A percentile compares a stretch with the other conserved stretches of the same genome.
Conservation (phyloP, 768 basidiomycete genomes). For the Xerocomus spinulosus region DNA sequence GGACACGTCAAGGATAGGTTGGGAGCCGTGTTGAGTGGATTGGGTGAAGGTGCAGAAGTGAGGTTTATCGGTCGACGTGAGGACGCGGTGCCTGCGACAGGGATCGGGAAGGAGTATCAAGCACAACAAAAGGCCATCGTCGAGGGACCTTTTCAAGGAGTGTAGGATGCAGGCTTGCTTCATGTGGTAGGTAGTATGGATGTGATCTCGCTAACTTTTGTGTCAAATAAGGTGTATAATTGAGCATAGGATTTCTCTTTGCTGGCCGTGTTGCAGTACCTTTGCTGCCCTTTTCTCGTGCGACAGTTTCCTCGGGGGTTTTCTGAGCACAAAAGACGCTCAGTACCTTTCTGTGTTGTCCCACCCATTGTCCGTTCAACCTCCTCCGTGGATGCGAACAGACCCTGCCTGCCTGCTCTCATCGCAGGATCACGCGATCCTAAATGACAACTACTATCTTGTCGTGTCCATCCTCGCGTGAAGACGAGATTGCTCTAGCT, state of each 20-base stretch:
- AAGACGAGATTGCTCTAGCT: too few relatives aligned
- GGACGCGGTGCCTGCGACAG: slow-evolving; percentile 74
- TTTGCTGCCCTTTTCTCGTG: too few relatives aligned
- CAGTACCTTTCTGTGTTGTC: too few relatives aligned
- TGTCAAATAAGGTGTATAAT: neutral
- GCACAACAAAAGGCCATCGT: slow-evolving; percentile 61
- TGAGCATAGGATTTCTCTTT: neutral
- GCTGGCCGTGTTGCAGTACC: too few relatives aligned
- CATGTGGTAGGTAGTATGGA: neutral
- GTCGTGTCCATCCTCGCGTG: too few relatives aligned
- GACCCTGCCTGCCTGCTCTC: too few relatives aligned
- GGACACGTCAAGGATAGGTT: slow-evolving; percentile 60
- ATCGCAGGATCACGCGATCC: too few relatives aligned
- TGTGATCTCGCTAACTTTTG: neutral
- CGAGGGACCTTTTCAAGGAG: slow-evolving; percentile 50
- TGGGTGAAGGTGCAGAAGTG: slow-evolving; percentile 35
- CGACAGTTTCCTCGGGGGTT: too few relatives aligned
- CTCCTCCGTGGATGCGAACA: too few relatives aligned
- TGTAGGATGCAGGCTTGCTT: slow-evolving; percentile 22
- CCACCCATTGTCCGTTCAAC: too few relatives aligned
- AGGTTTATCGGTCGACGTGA: slow-evolving; percentile 63
- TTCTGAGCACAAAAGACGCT: too few relatives aligned
- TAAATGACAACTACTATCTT: too few relatives aligned
- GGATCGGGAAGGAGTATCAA: slow-evolving; percentile 64
- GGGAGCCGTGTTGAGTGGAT: slow-evolving; percentile 42